phyloP scores from a whole-genome alignment of 257 asterid species.

The Forsythia suspensa region DNA sequence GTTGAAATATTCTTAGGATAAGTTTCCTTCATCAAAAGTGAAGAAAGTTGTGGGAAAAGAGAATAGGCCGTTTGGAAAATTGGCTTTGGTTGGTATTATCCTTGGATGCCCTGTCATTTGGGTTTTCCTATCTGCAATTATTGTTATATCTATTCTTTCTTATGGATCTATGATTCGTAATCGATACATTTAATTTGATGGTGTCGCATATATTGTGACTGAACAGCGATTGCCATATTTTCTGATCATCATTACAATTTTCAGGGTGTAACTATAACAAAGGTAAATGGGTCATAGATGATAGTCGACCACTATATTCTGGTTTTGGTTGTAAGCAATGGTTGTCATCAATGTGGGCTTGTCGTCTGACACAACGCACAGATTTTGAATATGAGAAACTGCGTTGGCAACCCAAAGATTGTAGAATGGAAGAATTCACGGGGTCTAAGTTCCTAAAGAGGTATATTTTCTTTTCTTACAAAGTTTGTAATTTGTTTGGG shows the following conservation, averaged over 20 bases:
- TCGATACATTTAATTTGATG: conserved; percentile 8
- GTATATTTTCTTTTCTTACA: conserved; percentile 37
- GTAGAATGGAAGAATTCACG: conserved; percentile 73
- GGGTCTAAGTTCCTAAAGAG: conserved; percentile 64
- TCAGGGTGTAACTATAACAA: conserved; percentile 71
- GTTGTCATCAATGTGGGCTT: conserved; percentile 97
- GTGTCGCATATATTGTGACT: conserved; percentile 1
- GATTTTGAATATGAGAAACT: conserved; percentile 87
- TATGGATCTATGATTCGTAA: neutral
- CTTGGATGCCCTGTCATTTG: neutral
- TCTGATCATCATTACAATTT: conserved; percentile 29
- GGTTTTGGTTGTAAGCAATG: conserved; percentile 88
- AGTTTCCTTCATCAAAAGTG: neutral
- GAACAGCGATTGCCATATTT: neutral
- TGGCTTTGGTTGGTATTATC: neutral
- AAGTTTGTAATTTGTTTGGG: conserved; percentile 16
- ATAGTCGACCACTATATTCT: conserved; percentile 71
- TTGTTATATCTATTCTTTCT: neutral
- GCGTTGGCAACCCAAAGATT: conserved; percentile 78
- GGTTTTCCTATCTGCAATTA: conserved; percentile 7
- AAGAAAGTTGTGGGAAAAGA: conserved; percentile 9
- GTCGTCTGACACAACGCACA: conserved; percentile 82
- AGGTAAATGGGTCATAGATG: conserved; percentile 84
- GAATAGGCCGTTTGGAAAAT: neutral
- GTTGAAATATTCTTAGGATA: neutral